Percentiles rank a stretch among this genome's conserved stretches.
Evolutionary conservation across 306 rosid species (phyloP).

Genomic region (Prunus fruticosa): DNA sequence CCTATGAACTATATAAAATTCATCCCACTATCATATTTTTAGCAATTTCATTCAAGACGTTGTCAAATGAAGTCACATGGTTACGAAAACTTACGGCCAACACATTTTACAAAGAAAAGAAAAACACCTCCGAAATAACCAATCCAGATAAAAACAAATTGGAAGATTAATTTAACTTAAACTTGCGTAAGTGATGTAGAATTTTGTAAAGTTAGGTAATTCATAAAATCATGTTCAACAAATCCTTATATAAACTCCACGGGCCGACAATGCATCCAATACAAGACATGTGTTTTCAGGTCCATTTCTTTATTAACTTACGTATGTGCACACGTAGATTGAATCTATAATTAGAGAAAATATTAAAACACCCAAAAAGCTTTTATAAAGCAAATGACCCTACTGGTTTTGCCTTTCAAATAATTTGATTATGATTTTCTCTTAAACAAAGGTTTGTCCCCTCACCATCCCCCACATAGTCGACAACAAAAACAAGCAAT

Average conservation of each 20-base stretch:
- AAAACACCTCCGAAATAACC: too few species aligned
- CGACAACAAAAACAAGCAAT: constrained; percentile 4
- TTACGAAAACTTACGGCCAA: too few species aligned
- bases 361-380: constrained; percentile 1
- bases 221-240: neutral
- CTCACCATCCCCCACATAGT: neutral
- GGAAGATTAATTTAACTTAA: neutral
- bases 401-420: neutral
- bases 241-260: neutral
- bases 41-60: too few species aligned
- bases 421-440: constrained; percentile 6
- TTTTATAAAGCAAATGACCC: constrained; percentile 1
- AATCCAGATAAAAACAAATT: neutral
- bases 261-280: constrained; percentile 51
- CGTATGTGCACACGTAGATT: constrained; percentile 43
- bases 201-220: neutral
- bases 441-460: neutral
- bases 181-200: neutral
- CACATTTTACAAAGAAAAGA: too few species aligned
- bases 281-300: constrained; percentile 45
- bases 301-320: constrained; percentile 19
- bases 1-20: too few species aligned
- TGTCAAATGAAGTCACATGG: too few species aligned
- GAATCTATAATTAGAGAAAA: constrained; percentile 19
- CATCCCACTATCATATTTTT: too few species aligned